Base-by-base conservation (phyloP, 208 protist species). In the Strigomonas culicis region DNA sequence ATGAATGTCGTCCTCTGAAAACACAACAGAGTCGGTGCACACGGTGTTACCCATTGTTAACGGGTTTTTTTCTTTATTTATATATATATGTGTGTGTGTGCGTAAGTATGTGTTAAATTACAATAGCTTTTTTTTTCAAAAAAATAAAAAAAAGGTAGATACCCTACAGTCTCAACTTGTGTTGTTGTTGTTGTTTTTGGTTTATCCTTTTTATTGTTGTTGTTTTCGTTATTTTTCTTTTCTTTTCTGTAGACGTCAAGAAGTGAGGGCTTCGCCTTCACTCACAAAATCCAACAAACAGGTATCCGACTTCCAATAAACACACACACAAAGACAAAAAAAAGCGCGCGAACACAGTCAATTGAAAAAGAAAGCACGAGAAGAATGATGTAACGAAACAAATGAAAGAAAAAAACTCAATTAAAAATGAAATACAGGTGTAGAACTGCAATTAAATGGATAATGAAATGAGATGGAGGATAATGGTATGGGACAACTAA, bases 41-140 rank as follows among this genome's bases (percentile, higher is more conserved):
- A 84, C 61, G 10, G 66, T 68, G 36, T 84, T 88, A 22, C 86
- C 86, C 86, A 93, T 92, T 24, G 19, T 52, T 21, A 28, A 52
- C 39, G 10, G 17, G 17, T 46, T 10, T 41, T 22, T n/a, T n/a
- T 62, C 7, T 55, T 25, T 55, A 63, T 57, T 10, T 44, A 6
- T n/a, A 63, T 4, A 59, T 59, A n/a, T 59, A 8, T 55, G 15
- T 60, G 25, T 24, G 25, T 58, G 28, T 13, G 28, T 58, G 28
- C 19, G 22, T 43, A 13, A 13, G n/a, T 36, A 21, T 19, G 51
- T 61, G 24, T 61, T 62, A 24, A 2, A 21, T 53, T 63, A 27
- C 34, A 49, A 28, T 41, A 21, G 15, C 41, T 28, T 28, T 2
- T n/a, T n/a, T 11, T 21, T 17, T 11, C 22, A 46, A 3, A 49